Evolutionary conservation across 2,329 filamentous ascomycete species (phyloP).

Genomic region (Ophiognomonia clavigignenti-juglandacearum): DNA sequence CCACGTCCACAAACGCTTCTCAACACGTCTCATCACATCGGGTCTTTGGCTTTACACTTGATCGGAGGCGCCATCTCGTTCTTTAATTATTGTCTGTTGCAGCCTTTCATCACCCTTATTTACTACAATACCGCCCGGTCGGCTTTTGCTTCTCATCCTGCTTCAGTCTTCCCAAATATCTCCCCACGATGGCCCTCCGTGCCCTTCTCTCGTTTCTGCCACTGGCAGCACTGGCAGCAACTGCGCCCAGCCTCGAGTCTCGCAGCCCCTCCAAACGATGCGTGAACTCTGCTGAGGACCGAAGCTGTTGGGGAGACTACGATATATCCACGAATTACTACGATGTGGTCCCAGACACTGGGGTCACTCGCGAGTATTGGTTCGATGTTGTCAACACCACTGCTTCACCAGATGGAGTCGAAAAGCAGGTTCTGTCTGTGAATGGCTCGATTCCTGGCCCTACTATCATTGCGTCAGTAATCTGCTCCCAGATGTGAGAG

Average conservation of each 20-base stretch:
- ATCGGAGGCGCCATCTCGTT: too few relatives aligned
- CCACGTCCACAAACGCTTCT: not conserved
- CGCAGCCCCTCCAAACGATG: slow-evolving; percentile 3
- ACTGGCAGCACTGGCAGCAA: slow-evolving; percentile 2
- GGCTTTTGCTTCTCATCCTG: not conserved
- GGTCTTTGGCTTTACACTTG: not conserved
- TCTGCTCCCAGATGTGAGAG: too few relatives aligned
- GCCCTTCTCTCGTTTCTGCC: slow-evolving; percentile 4
- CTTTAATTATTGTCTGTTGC: too few relatives aligned
- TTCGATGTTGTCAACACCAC: slow-evolving; percentile 21
- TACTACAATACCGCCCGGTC: not conserved
- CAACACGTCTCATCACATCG: not conserved
- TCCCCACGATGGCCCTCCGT: slow-evolving; percentile 3
- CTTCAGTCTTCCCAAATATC: not conserved
- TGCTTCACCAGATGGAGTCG: slow-evolving; percentile 29
- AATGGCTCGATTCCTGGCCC: slow-evolving; percentile 47
- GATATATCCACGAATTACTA: slow-evolving; percentile 31
- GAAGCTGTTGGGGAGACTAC: slow-evolving; percentile 31
- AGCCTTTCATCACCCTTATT: too few relatives aligned
- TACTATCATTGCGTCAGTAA: slow-evolving; percentile 20
- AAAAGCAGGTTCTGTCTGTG: slow-evolving; percentile 28
- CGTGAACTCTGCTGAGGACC: slow-evolving; percentile 3
- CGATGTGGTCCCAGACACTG: slow-evolving; percentile 27
- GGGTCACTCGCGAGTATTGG: slow-evolving; percentile 31
- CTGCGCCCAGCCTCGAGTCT: slow-evolving; percentile 2